These are phyloP conservation scores for Elongisporangium undulatum DNA, from an alignment of 352 stramenopile genomes.

Conservation along the genomic window DNA sequence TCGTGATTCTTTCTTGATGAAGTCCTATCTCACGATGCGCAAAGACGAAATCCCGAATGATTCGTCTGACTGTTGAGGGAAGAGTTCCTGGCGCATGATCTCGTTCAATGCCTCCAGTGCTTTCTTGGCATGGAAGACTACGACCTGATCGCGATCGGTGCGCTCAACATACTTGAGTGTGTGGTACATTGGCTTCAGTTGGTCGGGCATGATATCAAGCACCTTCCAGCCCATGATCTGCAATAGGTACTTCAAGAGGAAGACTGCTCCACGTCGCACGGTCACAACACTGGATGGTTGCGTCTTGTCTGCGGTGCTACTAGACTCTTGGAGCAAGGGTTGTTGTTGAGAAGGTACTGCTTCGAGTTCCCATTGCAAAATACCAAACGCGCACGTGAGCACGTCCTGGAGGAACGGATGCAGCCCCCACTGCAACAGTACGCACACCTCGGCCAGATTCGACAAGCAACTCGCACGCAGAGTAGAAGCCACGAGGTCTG, in stretches of 20 bases:
- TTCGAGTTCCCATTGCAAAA: conserved; percentile 70
- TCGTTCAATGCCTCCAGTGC: conserved; percentile 45
- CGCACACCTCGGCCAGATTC: conserved; percentile 84
- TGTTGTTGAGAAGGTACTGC: background rate
- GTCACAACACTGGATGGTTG: conserved; percentile 24
- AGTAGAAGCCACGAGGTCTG: conserved; percentile 33
- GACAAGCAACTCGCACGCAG: conserved; percentile 81
- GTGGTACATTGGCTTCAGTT: conserved; percentile 71
- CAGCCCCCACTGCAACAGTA: conserved; percentile 65
- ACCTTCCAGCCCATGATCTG: conserved; percentile 74
- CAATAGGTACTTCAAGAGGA: conserved; percentile 72
- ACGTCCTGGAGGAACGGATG: conserved; percentile 70
- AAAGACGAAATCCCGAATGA: conserved; percentile 35
- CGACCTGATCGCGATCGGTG: conserved; percentile 56
- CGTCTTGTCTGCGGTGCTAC: background rate
- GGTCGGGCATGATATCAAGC: conserved; percentile 65
- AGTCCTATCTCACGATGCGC: conserved; percentile 28
- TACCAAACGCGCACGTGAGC: conserved; percentile 74
- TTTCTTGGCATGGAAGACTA: conserved; percentile 59
- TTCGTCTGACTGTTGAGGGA: conserved; percentile 39
- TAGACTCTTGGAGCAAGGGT: background rate
- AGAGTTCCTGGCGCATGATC: conserved; percentile 76
- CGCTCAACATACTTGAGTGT: conserved; percentile 67
- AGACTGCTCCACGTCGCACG: conserved; percentile 71
- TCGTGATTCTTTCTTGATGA: background rate